phyloP scores from a whole-genome alignment of 2,329 filamentous ascomycete species.

The Penicillium digitatum region DNA sequence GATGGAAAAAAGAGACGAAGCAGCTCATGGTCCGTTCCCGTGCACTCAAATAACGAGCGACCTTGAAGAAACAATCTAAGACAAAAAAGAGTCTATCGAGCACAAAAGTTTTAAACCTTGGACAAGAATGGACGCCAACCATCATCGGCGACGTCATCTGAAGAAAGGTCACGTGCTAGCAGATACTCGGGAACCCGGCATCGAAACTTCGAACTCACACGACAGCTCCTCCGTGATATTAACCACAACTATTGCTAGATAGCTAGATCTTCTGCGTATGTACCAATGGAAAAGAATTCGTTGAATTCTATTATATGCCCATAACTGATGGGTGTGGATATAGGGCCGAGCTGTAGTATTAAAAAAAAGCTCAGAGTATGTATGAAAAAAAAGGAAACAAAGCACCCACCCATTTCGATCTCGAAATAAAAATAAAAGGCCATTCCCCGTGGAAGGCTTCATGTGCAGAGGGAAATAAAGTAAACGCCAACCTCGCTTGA shows the following conservation, averaged over 20 bases:
- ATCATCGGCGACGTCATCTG: slow-evolving; percentile 11
- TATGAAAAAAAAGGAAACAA: slow-evolving; percentile 8
- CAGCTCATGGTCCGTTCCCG: slow-evolving; percentile 9
- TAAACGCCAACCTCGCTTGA: slow-evolving; percentile 18
- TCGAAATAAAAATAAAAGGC: slow-evolving; percentile 4
- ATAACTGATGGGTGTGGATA: slow-evolving; percentile 7
- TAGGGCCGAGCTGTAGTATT: background rate
- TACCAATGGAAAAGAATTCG: slow-evolving; percentile 4
- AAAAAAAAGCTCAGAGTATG: background rate
- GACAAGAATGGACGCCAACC: background rate
- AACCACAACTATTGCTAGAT: slow-evolving; percentile 7
- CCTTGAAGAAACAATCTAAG: slow-evolving; percentile 1
- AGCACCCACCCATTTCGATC: slow-evolving; percentile 6
- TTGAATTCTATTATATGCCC: slow-evolving; percentile 21
- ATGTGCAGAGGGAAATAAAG: slow-evolving; percentile 1
- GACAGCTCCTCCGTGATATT: background rate
- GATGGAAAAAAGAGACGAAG: slow-evolving; percentile 1
- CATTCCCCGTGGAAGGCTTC: slow-evolving; percentile 2
- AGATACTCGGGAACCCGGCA: slow-evolving; percentile 7
- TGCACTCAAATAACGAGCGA: slow-evolving; percentile 6
- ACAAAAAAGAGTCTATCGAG: background rate
- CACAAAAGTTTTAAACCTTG: background rate
- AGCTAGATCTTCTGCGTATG: background rate
- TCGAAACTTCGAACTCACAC: slow-evolving; percentile 1
- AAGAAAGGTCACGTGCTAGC: slow-evolving; percentile 8